These are phyloP conservation scores for Hypoxylon intermedium DNA, from an alignment of 495 filamentous ascomycete genomes.

Conservation along the genomic window DNA sequence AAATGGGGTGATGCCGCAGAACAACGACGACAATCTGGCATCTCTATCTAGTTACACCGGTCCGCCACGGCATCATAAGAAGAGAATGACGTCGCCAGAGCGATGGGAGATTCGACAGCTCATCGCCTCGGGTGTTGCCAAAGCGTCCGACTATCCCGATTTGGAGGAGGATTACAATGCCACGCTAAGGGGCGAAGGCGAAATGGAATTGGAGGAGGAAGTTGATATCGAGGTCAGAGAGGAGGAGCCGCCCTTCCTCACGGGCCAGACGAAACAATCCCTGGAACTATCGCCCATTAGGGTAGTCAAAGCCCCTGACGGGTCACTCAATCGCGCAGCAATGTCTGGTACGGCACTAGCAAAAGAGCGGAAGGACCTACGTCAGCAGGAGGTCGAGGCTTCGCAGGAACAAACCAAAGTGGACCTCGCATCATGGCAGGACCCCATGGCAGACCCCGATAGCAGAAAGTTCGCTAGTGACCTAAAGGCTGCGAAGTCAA, in stretches of 20 bases:
- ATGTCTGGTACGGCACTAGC: constrained; percentile 92
- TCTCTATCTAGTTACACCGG: constrained; percentile 67
- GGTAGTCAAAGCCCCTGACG: constrained; percentile 96
- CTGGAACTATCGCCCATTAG: constrained; percentile 93
- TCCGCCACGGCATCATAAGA: constrained; percentile 68
- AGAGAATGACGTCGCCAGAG: constrained; percentile 94
- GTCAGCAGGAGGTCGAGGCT: constrained; percentile 86
- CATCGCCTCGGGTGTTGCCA: constrained; percentile 91
- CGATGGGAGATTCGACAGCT: constrained; percentile 97
- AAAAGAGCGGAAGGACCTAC: constrained; percentile 85
- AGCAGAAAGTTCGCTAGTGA: constrained; percentile 87
- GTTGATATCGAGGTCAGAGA: constrained; percentile 96
- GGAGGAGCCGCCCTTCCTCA: constrained; percentile 95
- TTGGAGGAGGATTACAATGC: constrained; percentile 93
- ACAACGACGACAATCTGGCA: constrained; percentile 60
- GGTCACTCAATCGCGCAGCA: constrained; percentile 91
- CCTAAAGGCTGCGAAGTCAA: constrained; percentile 64
- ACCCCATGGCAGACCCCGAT: constrained; percentile 89
- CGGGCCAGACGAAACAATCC: constrained; percentile 94
- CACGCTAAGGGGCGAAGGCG: constrained; percentile 81
- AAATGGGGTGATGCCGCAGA: constrained; percentile 60
- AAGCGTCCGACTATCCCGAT: constrained; percentile 90
- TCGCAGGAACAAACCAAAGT: constrained; percentile 79
- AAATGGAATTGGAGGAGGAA: constrained; percentile 95
- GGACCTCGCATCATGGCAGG: constrained; percentile 91